Evolutionary conservation across 2,329 filamentous ascomycete species (phyloP).

Genomic region (Lasiodiplodia sp.): DNA sequence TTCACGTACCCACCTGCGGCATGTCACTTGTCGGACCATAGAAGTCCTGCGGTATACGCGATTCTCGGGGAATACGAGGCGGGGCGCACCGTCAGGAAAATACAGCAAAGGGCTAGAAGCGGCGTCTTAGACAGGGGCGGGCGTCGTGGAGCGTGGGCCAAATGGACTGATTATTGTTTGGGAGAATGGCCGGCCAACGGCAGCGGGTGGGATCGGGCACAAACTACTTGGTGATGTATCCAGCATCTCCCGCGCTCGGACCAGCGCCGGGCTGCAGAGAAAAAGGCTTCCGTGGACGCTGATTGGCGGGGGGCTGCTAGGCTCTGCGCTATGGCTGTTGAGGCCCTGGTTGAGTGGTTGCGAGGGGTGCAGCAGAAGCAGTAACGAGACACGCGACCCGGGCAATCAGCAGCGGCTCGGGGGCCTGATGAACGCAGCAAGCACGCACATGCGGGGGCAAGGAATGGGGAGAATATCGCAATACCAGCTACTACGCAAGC

Average conservation of each 20-base stretch:
- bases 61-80: background rate
- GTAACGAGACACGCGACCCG: slow-evolving; percentile 24
- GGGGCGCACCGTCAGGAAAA: background rate
- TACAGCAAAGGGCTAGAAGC: background rate
- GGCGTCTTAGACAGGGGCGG: no score
- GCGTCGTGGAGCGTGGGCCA: no score
- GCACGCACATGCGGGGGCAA: slow-evolving; percentile 21
- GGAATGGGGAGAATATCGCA: background rate
- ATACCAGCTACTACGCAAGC: slow-evolving; percentile 12
- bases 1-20: background rate
- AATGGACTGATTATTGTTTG: no score
- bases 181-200: no score
- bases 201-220: no score
- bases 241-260: background rate
- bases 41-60: background rate
- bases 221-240: no score
- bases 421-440: background rate
- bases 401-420: background rate
- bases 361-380: slow-evolving; percentile 15
- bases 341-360: background rate
- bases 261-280: background rate
- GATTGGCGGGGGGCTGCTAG: slow-evolving; percentile 1
- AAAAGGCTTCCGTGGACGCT: background rate
- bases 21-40: background rate
- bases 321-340: background rate